phyloP scores from a whole-genome alignment of 352 stramenopile species.

The Phytopythium sindhum region DNA sequence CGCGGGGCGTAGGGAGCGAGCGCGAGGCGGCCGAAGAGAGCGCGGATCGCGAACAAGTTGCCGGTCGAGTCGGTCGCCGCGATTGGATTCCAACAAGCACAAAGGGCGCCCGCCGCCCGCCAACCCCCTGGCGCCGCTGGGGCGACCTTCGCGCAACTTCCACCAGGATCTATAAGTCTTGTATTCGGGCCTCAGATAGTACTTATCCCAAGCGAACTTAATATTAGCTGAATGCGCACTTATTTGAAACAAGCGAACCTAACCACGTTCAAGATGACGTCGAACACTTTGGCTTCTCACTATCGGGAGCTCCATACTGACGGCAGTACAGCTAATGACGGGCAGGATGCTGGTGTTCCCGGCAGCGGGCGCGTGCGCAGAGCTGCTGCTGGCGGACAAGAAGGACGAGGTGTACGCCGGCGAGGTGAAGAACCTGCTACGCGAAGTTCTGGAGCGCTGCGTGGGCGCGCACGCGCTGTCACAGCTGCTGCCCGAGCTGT shows the following conservation, averaged over 20 bases:
- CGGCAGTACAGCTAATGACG: too few species aligned
- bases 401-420: conserved; percentile 74
- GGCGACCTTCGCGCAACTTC: conserved; percentile 10
- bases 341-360: conserved; percentile 39
- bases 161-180: background rate
- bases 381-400: conserved; percentile 69
- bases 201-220: background rate
- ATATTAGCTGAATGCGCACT: background rate
- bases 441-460: conserved; percentile 70
- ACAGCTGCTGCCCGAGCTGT: conserved; percentile 73
- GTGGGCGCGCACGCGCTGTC: conserved; percentile 70
- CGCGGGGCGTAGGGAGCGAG: background rate
- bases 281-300: background rate
- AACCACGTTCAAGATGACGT: conserved; percentile 11
- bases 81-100: conserved; percentile 1
- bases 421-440: conserved; percentile 72
- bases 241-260: background rate
- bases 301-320: background rate
- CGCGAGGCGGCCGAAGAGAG: background rate
- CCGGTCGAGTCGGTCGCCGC: background rate
- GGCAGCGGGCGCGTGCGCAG: conserved; percentile 54
- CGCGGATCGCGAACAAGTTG: background rate
- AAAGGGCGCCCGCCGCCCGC: background rate
- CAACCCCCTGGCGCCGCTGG: background rate
- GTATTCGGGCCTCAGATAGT: background rate